Conservation (phyloP, 2,329 filamentous ascomycete genomes). For the Botryotinia globosa region DNA sequence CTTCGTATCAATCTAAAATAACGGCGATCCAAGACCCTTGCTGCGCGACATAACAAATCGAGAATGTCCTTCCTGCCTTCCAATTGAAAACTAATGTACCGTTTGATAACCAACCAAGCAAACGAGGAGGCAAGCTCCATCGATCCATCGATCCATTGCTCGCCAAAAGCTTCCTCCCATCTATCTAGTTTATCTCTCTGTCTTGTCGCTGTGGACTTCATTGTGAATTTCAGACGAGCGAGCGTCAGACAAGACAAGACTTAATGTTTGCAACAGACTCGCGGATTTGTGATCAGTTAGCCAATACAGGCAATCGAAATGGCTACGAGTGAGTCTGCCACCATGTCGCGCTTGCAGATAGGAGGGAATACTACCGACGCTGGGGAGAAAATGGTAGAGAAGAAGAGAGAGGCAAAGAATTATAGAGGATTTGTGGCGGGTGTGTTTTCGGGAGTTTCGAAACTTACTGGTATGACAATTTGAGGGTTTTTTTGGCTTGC, state of each 20-base stretch:
- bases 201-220: background rate
- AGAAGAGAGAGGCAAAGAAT: slow-evolving; percentile 42
- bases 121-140: background rate
- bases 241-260: background rate
- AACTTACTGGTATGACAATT: slow-evolving; percentile 64
- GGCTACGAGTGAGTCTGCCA: background rate
- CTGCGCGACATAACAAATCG: background rate
- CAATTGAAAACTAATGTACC: background rate
- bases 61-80: background rate
- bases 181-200: background rate
- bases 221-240: background rate
- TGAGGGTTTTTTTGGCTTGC: background rate
- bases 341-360: background rate
- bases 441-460: slow-evolving; percentile 91
- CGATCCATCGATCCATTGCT: background rate
- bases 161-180: background rate
- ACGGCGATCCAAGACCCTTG: slow-evolving; percentile 1
- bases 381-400: slow-evolving; percentile 27
- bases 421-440: slow-evolving; percentile 98
- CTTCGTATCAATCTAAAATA: background rate
- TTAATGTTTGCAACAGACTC: background rate
- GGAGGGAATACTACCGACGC: background rate
- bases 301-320: background rate
- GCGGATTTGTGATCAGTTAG: background rate
- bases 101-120: background rate